Conservation (phyloP, 2,329 filamentous ascomycete species). For the Metarhizium rileyi region DNA sequence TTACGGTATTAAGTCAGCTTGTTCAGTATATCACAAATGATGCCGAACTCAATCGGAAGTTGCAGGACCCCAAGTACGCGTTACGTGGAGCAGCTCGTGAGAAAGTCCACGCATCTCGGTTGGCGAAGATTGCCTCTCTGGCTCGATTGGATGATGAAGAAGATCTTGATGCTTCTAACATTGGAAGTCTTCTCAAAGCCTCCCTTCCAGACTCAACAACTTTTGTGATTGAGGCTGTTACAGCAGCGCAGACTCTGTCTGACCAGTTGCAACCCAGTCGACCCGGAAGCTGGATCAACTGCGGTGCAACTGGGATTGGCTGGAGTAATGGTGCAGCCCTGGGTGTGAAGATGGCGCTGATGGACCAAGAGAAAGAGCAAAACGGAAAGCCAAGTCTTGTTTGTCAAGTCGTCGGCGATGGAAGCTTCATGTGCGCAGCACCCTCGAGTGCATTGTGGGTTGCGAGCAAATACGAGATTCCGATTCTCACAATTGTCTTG, state of each 20-base stretch:
- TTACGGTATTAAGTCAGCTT: conserved; percentile 55
- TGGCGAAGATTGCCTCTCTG: conserved; percentile 45
- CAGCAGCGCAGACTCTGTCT: conserved; percentile 50
- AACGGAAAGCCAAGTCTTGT: conserved; percentile 32
- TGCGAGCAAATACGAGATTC: conserved; percentile 34
- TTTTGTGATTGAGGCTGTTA: conserved; percentile 66
- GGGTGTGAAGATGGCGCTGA: conserved; percentile 57
- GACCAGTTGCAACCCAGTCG: conserved; percentile 57
- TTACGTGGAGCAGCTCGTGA: conserved; percentile 35
- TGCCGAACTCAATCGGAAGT: conserved; percentile 22
- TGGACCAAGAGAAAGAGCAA: conserved; percentile 14
- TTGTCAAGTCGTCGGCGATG: conserved; percentile 39
- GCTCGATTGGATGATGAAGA: conserved; percentile 48
- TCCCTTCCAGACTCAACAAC: conserved; percentile 40
- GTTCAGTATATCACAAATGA: conserved; percentile 40
- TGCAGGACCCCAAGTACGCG: conserved; percentile 13
- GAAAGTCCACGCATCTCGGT: conserved; percentile 43
- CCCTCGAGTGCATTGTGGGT: conserved; percentile 41
- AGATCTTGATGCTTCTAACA: conserved; percentile 20
- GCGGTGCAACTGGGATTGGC: conserved; percentile 64
- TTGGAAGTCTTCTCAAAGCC: conserved; percentile 10
- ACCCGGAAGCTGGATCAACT: conserved; percentile 66
- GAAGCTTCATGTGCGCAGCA: conserved; percentile 37
- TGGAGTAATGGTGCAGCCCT: conserved; percentile 66
- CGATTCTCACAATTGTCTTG: conserved; percentile 36